Conservation (phyloP, 805 yeast species). For the Teunomyces barrocoloradensis region DNA sequence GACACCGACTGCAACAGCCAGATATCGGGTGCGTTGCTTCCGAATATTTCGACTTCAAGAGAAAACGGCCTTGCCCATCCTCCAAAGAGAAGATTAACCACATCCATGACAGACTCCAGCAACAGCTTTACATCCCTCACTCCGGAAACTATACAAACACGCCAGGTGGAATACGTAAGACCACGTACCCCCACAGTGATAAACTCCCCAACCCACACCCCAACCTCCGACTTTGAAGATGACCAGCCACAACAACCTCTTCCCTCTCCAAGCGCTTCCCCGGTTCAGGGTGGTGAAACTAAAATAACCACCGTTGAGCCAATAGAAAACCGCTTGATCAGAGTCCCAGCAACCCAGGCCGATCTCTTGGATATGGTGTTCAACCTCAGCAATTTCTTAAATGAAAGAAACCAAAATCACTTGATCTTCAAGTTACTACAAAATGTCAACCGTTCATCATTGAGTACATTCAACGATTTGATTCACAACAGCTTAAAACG, state of each 20-base stretch:
- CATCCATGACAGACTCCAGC: not conserved
- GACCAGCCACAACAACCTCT: slow-evolving; percentile 47
- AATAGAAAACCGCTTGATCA: slow-evolving; percentile 16
- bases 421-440: slow-evolving; percentile 55
- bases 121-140: not conserved
- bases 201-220: slow-evolving; percentile 32
- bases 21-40: slow-evolving; percentile 14
- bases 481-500: slow-evolving; percentile 60
- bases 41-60: slow-evolving; percentile 9
- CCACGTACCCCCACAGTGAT: slow-evolving; percentile 30
- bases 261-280: slow-evolving; percentile 65
- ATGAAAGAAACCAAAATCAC: slow-evolving; percentile 47
- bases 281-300: slow-evolving; percentile 18
- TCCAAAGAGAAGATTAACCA: slow-evolving; percentile 36
- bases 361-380: slow-evolving; percentile 41
- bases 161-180: not conserved
- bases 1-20: slow-evolving; percentile 31
- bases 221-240: slow-evolving; percentile 37
- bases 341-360: slow-evolving; percentile 23
- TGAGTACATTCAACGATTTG: slow-evolving; percentile 56
- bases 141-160: slow-evolving; percentile 1
- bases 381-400: slow-evolving; percentile 35
- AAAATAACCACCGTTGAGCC: slow-evolving; percentile 21
- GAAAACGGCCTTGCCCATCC: slow-evolving; percentile 28
- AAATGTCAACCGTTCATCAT: slow-evolving; percentile 54